A percentile compares a stretch with the other conserved stretches of the same genome.
phyloP scores from a whole-genome alignment of 2,329 filamentous ascomycete genomes.

The Leptodontidium sp. region DNA sequence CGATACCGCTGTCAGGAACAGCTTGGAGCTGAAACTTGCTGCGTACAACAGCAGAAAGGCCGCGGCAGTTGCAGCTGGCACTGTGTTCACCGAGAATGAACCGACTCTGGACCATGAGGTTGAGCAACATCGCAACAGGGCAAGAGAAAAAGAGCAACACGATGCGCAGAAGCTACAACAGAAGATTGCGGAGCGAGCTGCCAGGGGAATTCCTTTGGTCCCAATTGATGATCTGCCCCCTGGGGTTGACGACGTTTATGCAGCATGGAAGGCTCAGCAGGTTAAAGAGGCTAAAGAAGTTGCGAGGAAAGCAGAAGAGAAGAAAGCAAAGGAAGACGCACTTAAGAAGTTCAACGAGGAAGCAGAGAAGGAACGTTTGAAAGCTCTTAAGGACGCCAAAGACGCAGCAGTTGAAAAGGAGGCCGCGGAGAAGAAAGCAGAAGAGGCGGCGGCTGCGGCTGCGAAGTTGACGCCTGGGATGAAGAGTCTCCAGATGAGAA shows the following conservation, averaged over 20 bases:
- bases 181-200: neutral
- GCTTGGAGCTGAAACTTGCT: neutral
- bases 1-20: neutral
- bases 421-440: neutral
- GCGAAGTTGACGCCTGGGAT: neutral
- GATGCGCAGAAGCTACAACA: neutral
- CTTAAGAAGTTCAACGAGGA: neutral
- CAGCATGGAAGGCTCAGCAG: neutral
- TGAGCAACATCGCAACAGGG: neutral
- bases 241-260: constrained; percentile 1
- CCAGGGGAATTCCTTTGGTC: neutral
- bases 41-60: neutral
- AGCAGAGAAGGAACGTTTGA: neutral
- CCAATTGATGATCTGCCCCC: neutral
- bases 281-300: neutral
- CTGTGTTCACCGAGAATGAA: neutral
- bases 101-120: neutral
- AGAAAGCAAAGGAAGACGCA: neutral
- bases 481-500: neutral
- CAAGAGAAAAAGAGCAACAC: neutral
- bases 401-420: neutral
- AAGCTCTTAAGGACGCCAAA: neutral
- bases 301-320: neutral
- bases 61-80: neutral
- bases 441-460: neutral